Evolutionary conservation across 2,329 filamentous ascomycete species (phyloP).

Genomic region (Neofusicoccum umdonicola): DNA sequence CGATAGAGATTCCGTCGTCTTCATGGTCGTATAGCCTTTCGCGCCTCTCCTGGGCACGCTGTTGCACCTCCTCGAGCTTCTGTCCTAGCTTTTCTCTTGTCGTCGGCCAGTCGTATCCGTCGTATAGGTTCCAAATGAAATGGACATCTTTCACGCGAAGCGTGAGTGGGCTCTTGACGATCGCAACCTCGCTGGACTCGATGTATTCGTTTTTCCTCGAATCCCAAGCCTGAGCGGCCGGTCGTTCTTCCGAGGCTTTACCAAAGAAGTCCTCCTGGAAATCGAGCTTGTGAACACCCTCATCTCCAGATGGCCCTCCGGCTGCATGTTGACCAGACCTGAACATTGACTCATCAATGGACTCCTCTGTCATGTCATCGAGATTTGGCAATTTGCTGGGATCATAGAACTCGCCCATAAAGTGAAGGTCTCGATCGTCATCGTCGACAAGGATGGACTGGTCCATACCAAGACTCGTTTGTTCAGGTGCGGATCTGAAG

Average conservation of each 20-base stretch:
- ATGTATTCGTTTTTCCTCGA: slow-evolving; percentile 74
- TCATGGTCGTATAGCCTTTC: slow-evolving; percentile 65
- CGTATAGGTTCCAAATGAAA: slow-evolving; percentile 95
- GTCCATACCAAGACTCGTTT: slow-evolving; percentile 46
- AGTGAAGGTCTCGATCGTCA: slow-evolving; percentile 42
- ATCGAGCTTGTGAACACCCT: slow-evolving; percentile 54
- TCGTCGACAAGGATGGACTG: slow-evolving; percentile 39
- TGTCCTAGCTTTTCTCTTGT: slow-evolving; percentile 78
- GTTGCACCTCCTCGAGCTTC: slow-evolving; percentile 84
- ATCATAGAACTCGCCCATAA: slow-evolving; percentile 58
- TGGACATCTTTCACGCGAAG: slow-evolving; percentile 82
- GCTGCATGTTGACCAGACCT: slow-evolving; percentile 20
- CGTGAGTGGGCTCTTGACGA: slow-evolving; percentile 68
- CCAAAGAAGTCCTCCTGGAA: slow-evolving; percentile 79
- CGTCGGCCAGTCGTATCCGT: slow-evolving; percentile 93
- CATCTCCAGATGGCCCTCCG: background rate
- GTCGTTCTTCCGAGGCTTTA: slow-evolving; percentile 57
- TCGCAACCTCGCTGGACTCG: slow-evolving; percentile 58
- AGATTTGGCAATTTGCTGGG: slow-evolving; percentile 39
- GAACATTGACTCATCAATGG: slow-evolving; percentile 43
- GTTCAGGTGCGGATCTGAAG: slow-evolving; percentile 58
- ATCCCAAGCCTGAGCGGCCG: slow-evolving; percentile 76
- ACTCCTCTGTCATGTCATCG: slow-evolving; percentile 30
- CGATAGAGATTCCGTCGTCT: slow-evolving; percentile 62
- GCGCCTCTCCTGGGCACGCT: slow-evolving; percentile 73